Percentiles rank a stretch among this genome's conserved stretches.
Conservation (phyloP, 805 yeast genomes). For the Ogataea nitratoaversa region DNA sequence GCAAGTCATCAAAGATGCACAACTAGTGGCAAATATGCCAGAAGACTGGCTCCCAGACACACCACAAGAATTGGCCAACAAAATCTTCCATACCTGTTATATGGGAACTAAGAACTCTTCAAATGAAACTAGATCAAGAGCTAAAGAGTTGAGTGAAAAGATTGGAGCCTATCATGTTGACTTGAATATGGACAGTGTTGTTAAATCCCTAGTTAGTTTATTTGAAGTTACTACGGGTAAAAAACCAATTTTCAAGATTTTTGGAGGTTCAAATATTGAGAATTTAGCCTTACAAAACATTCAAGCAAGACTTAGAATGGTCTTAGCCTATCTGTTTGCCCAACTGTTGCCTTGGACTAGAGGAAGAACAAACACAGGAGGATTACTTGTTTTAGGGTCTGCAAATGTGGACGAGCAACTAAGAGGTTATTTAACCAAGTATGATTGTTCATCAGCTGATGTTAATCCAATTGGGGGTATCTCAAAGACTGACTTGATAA, state of each 20-base stretch:
- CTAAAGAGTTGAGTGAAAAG: conserved; percentile 65
- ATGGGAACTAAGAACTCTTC: conserved; percentile 98
- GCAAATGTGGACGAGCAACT: conserved; percentile 97
- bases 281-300: conserved; percentile 94
- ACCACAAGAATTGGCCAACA: conserved; percentile 71
- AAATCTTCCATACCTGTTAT: conserved; percentile 82
- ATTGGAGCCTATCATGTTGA: conserved; percentile 91
- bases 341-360: conserved; percentile 95
- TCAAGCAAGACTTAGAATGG: conserved; percentile 96
- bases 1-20: conserved; percentile 76
- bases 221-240: conserved; percentile 91
- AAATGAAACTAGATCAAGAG: conserved; percentile 76
- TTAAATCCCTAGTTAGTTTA: conserved; percentile 64
- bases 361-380: conserved; percentile 61
- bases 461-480: conserved; percentile 98
- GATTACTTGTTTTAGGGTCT: conserved; percentile 86
- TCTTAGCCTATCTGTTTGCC: conserved; percentile 86
- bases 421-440: conserved; percentile 92
- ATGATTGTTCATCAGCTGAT: conserved; percentile 97
- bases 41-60: conserved; percentile 62
- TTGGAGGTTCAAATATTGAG: conserved; percentile 91
- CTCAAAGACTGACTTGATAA: conserved; percentile 87
- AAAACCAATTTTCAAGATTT: conserved; percentile 80
- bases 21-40: conserved; percentile 55
- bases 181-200: conserved; percentile 85